Evolutionary conservation across 2,329 filamentous ascomycete genomes (phyloP), one percentile per base, ranked within the genome.

Genomic region (Lasiodiplodia hormozganensis): DNA sequence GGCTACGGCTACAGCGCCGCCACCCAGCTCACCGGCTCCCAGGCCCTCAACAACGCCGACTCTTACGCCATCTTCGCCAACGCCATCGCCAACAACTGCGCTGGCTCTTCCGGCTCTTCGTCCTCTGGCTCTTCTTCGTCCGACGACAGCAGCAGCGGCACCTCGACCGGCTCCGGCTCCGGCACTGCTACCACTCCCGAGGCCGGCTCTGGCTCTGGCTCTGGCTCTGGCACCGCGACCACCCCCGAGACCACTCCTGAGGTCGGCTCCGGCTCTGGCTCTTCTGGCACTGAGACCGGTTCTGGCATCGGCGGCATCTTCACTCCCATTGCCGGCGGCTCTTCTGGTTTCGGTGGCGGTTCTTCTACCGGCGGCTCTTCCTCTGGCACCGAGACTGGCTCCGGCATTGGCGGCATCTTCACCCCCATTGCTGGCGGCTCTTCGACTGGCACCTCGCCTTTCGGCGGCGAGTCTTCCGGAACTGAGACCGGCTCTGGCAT

Each of bases 11-110:
- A 87, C 71, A 76, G 82, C 7, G 82, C 83, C 5, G 40, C 53
- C 14, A 34, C 54, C 65, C 38, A 43, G 23, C 57, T 62, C 38
- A 62, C 57, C 23, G 57, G 38, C 40, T 31, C 53, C 18, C 64
- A 66, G 36, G 52, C 38, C 51, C n/a, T 66, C 7, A 34, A 34
- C 25, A 56, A 92, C 71, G 90, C 90, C n/a, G 89, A 92, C 75
- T 86, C 85, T 0, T 90, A 83, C 73, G 83, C 85, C 5, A 76
- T 87, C 38, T 87, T 56, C 18, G 52, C 52, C 28, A 56, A 56
- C 28, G 52, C 52, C 0, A 18, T 56, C 16, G 52, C 52, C 14
- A 56, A 56, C 52, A 56, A 36, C 52, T 56, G 52, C 52, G 28
- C 18, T 18, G 25, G 40, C 18, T 47, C 23, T 28, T 28, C 28